Evolutionary conservation across 768 basidiomycete genomes (phyloP).

Genomic region (Russula sp.): DNA sequence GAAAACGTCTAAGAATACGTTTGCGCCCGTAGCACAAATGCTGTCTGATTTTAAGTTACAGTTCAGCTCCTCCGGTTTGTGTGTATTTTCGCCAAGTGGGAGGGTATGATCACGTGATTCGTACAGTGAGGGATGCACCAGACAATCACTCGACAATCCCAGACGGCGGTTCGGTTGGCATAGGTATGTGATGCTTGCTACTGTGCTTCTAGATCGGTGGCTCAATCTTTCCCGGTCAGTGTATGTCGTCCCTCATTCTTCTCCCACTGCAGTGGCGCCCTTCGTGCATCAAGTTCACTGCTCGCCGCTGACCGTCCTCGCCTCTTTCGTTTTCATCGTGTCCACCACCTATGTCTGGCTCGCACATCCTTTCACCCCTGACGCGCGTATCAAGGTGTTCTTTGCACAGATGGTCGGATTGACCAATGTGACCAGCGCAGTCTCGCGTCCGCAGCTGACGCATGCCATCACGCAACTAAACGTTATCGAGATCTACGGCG

Average conservation of each 20-base stretch:
- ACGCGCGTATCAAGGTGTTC: conserved; percentile 64
- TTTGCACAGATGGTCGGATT: conserved; percentile 64
- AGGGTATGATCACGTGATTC: too few species aligned
- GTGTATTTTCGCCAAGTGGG: too few species aligned
- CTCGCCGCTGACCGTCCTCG: conserved; percentile 38
- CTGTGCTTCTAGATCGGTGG: not conserved
- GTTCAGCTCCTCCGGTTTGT: too few species aligned
- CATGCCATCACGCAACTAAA: conserved; percentile 46
- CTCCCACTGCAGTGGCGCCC: conserved; percentile 62
- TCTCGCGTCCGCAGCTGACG: conserved; percentile 28
- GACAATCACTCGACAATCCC: too few species aligned
- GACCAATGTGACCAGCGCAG: conserved; percentile 3
- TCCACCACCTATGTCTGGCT: conserved; percentile 45
- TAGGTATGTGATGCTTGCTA: conserved; percentile 43
- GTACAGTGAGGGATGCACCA: too few species aligned
- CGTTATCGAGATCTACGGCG: conserved; percentile 45
- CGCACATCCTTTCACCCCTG: conserved; percentile 58
- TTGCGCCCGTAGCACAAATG: too few species aligned
- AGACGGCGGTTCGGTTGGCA: conserved; percentile 54
- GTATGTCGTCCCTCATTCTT: conserved; percentile 55
- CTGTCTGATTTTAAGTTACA: too few species aligned
- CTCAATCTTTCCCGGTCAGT: conserved; percentile 40
- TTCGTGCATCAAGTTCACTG: conserved; percentile 55
- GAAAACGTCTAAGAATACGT: too few species aligned
- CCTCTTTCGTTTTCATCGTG: conserved; percentile 42